Evolutionary conservation across 331 rosid species (phyloP).

Genomic region (Malus hybrid): DNA sequence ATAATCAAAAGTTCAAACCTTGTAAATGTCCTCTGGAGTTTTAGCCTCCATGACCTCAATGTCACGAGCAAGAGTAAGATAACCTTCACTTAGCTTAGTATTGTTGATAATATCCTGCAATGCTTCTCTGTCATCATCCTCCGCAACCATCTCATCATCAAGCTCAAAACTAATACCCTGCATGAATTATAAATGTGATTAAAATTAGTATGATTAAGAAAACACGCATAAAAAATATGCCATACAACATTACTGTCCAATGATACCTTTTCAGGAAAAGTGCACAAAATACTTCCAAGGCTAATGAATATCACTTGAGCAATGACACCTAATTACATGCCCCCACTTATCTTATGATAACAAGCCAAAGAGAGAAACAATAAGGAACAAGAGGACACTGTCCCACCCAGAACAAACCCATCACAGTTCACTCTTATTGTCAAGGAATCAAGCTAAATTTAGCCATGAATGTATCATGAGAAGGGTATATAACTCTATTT

Average conservation of each 20-base stretch:
- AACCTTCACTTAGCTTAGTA: constrained; percentile 83
- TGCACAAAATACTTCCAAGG: background rate
- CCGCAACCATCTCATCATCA: constrained; percentile 64
- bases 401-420: background rate
- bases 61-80: constrained; percentile 96
- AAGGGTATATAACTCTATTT: background rate
- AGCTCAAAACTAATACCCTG: constrained; percentile 82
- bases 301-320: background rate
- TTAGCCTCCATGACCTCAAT: constrained; percentile 98
- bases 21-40: constrained; percentile 96
- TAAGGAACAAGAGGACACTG: background rate
- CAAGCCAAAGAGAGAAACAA: background rate
- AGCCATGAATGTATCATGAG: background rate
- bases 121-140: constrained; percentile 65
- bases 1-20: constrained; percentile 38
- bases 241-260: background rate
- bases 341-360: background rate
- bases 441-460: background rate
- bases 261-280: background rate
- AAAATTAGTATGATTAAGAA: background rate
- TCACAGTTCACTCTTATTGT: background rate
- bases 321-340: background rate
- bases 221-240: background rate
- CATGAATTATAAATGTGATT: background rate
- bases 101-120: constrained; percentile 85